Base-by-base conservation (phyloP, 1,139 yeast species). In the Geotrichum candidum region DNA sequence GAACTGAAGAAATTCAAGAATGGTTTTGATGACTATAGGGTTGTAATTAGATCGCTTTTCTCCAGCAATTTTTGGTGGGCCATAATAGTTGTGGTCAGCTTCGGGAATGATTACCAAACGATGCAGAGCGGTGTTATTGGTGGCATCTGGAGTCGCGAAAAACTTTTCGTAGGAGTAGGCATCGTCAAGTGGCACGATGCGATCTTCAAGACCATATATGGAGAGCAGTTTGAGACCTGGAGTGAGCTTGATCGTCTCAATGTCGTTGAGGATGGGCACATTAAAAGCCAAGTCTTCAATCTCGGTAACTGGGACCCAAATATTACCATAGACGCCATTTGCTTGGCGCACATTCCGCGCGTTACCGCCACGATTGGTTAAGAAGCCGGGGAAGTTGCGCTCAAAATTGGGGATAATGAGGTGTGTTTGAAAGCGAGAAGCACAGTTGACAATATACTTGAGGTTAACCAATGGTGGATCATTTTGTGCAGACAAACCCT, bases 71-170 rank as follows among this genome's bases (percentile, higher is more conserved):
- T 63, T 52, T n/a, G 63, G 58, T n/a, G 45, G 48, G 9, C 64
- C 64, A 53, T 53, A 62, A 41, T 57, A 62, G 51, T 62, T 62
- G 50, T 62, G 65, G 53, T 62, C 65, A 13, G 63, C 63, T 38
- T 62, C 60, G 18, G 57, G 60, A 29, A 62, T 51, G 29, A 60
- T n/a, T 1, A 56, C 50, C 7, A 62, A 51, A 46, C 51, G 25
- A 23, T 51, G 59, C 2, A 23, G 48, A 18, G 55, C 22, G 9
- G 11, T n/a, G 5, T 41, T 25, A 33, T 23, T 48, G 38, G 9
- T 10, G 3, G 41, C 13, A 13, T 23, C 46, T 25, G 31, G 22
- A 3, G 23, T 51, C 33, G 38, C 41, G 41, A 60, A 57, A 23
- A 53, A 53, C 10, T 54, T 31, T 18, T 50, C 56, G 31, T 46